phyloP scores from a whole-genome alignment of 495 filamentous ascomycete genomes.

The Platismatia glauca region DNA sequence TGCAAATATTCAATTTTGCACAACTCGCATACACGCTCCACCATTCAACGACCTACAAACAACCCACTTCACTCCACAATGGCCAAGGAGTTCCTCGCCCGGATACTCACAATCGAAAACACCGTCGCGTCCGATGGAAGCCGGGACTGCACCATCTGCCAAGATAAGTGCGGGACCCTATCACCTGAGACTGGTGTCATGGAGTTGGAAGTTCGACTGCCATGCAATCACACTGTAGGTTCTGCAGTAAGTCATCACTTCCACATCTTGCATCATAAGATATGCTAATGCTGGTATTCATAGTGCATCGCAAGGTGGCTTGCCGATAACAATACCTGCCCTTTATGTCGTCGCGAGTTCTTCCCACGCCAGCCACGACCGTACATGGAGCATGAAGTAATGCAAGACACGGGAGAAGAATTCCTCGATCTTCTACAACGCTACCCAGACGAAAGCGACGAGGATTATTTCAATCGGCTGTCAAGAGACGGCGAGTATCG shows the following conservation, averaged over 20 bases:
- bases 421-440: too few species aligned
- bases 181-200: neutral
- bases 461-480: neutral
- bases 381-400: neutral
- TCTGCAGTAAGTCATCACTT: neutral
- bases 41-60: too few species aligned
- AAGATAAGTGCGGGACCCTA: neutral
- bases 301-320: neutral
- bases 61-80: neutral
- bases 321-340: neutral
- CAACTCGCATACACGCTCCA: too few species aligned
- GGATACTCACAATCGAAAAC: neutral
- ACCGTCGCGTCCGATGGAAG: neutral
- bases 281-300: neutral
- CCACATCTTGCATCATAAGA: neutral
- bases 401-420: neutral
- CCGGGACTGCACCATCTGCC: neutral
- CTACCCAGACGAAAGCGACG: too few species aligned
- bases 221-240: neutral
- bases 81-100: neutral
- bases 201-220: neutral
- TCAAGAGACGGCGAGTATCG: neutral
- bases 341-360: neutral
- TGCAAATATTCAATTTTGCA: too few species aligned
- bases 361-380: neutral